Conservation (phyloP, 1,284 basidiomycete species). For the Spongispora temasekensis region DNA sequence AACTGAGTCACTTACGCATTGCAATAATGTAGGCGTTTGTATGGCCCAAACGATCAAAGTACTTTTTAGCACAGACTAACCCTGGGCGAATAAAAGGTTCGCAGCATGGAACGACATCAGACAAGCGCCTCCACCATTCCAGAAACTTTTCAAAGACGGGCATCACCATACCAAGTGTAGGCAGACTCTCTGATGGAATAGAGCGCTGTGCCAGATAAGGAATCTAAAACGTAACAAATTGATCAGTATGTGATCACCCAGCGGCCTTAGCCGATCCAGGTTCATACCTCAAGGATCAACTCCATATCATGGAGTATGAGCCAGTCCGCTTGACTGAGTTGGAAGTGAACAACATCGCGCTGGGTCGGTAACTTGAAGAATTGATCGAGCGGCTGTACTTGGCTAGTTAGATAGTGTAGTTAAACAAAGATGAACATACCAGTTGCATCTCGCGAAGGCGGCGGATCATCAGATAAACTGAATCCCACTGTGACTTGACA, state of each 20-base stretch:
- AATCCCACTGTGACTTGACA: neutral
- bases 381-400: neutral
- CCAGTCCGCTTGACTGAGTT: neutral
- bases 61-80: neutral
- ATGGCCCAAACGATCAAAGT: neutral
- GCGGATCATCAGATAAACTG: neutral
- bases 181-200: neutral
- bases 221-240: neutral
- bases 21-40: neutral
- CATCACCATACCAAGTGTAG: neutral
- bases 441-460: neutral
- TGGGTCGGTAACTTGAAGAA: neutral
- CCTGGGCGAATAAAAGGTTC: neutral
- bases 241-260: no score
- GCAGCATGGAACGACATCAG: neutral
- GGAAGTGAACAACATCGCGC: neutral
- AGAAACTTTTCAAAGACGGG: neutral
- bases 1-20: neutral
- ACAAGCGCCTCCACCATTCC: neutral
- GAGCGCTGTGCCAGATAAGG: neutral
- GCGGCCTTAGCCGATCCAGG: neutral
- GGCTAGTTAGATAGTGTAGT: neutral
- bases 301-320: slow-evolving; percentile 1
- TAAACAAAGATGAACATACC: neutral
- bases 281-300: neutral